phyloP scores from a whole-genome alignment of 352 stramenopile species.

The Hyaloperonospora arabidopsidis region DNA sequence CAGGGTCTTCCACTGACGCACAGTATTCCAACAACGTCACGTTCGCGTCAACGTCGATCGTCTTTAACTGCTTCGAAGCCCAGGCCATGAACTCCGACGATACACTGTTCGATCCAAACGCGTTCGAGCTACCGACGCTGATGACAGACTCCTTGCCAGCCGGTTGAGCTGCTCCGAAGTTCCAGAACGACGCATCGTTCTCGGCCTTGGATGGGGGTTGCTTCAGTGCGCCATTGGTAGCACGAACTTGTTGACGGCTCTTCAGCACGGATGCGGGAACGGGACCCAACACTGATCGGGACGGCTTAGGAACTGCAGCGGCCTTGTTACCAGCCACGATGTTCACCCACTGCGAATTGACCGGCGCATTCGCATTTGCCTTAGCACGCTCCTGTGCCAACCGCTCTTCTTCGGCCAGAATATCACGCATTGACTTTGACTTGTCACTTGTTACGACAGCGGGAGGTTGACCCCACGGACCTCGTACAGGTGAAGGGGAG shows the following conservation, averaged over 20 bases:
- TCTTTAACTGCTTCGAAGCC: slow-evolving; percentile 73
- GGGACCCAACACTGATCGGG: slow-evolving; percentile 48
- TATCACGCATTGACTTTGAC: slow-evolving; percentile 68
- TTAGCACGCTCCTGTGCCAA: slow-evolving; percentile 59
- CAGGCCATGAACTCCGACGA: slow-evolving; percentile 74
- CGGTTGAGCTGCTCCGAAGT: slow-evolving; percentile 57
- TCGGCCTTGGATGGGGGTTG: slow-evolving; percentile 39
- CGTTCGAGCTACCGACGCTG: slow-evolving; percentile 23
- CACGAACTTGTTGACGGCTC: slow-evolving; percentile 52
- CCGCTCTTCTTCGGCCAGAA: slow-evolving; percentile 75
- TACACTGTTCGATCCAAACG: slow-evolving; percentile 42
- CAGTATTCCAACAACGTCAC: slow-evolving; percentile 91
- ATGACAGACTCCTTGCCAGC: slow-evolving; percentile 10
- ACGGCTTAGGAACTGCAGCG: slow-evolving; percentile 42
- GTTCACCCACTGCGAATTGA: slow-evolving; percentile 79
- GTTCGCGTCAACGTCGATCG: slow-evolving; percentile 64
- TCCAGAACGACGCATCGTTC: slow-evolving; percentile 77
- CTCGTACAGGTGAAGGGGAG: slow-evolving; percentile 22
- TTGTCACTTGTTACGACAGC: slow-evolving; percentile 20
- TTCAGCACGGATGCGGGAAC: slow-evolving; percentile 79
- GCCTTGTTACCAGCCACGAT: slow-evolving; percentile 64
- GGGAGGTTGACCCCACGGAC: slow-evolving; percentile 43
- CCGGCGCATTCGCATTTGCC: slow-evolving; percentile 28
- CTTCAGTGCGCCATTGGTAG: slow-evolving; percentile 29
- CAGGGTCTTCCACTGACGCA: slow-evolving; percentile 90